Conservation (phyloP, 805 yeast genomes). For the Candida tammaniensis region DNA sequence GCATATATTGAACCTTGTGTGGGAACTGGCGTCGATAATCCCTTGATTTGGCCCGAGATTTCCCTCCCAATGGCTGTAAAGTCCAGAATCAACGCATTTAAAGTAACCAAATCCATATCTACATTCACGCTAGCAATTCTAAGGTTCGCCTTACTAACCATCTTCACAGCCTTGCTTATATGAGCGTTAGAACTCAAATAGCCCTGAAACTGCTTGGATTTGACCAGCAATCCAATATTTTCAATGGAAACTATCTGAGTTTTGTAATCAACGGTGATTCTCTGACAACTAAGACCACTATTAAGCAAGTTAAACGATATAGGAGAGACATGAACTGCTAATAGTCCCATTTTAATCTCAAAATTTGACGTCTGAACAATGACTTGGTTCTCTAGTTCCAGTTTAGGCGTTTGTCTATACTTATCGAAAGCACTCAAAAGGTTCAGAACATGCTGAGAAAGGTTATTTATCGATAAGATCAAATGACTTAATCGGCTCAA, state of each 20-base stretch:
- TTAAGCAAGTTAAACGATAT: conserved; percentile 38
- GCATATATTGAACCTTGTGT: conserved; percentile 1
- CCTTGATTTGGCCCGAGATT: too few species aligned
- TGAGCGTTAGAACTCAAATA: conserved; percentile 16
- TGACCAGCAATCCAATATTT: conserved; percentile 23
- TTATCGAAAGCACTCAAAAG: conserved; percentile 5
- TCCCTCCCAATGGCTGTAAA: too few species aligned
- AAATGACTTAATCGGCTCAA: conserved; percentile 5
- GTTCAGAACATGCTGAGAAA: not conserved
- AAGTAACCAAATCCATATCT: conserved; percentile 2
- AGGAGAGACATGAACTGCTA: conserved; percentile 39
- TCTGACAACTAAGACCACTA: conserved; percentile 32
- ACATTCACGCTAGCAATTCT: conserved; percentile 7
- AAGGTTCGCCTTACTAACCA: conserved; percentile 15
- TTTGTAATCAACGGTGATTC: conserved; percentile 5
- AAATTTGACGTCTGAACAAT: conserved; percentile 41
- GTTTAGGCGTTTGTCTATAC: conserved; percentile 3
- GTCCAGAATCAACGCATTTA: too few species aligned
- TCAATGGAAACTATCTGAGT: conserved; percentile 19
- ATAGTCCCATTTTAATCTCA: conserved; percentile 20
- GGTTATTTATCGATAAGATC: not conserved
- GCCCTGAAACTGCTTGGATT: conserved; percentile 23
- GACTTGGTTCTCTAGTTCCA: conserved; percentile 18
- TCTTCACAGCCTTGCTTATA: conserved; percentile 17
- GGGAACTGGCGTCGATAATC: not conserved